A percentile compares a stretch with the other conserved stretches of the same genome.
Conservation (phyloP, 176 grass and related monocot species). For the Thalia dealbata region DNA sequence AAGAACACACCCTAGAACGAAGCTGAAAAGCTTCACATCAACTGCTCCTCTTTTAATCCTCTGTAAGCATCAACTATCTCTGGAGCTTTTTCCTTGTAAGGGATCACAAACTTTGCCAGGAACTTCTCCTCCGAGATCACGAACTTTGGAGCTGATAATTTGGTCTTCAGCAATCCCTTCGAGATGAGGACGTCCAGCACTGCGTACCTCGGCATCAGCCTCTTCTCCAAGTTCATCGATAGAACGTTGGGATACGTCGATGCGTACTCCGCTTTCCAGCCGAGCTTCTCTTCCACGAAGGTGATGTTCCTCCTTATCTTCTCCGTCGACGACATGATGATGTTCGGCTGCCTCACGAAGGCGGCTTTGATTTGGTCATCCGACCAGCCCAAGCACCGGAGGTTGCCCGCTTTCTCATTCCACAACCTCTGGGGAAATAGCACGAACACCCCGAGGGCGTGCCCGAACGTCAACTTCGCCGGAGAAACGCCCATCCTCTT, state of each 20-base stretch:
- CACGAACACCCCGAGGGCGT: neutral
- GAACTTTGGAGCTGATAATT: neutral
- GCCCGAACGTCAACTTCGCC: neutral
- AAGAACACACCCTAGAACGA: neutral
- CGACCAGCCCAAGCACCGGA: neutral
- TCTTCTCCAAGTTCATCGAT: neutral
- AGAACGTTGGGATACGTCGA: neutral
- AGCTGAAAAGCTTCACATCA: neutral
- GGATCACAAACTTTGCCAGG: neutral
- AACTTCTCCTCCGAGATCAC: neutral
- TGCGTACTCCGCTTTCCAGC: neutral
- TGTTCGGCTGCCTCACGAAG: neutral
- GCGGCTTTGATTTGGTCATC: neutral
- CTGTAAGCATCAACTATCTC: neutral
- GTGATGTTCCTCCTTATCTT: neutral
- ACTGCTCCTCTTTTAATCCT: neutral
- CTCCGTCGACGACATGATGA: neutral
- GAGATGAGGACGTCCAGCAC: neutral
- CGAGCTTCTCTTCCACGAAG: neutral
- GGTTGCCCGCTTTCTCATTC: neutral
- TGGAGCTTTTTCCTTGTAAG: neutral
- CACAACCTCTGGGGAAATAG: neutral
- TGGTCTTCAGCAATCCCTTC: neutral
- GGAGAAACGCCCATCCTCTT: slow-evolving; percentile 1
- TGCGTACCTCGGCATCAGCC: neutral